Evolutionary conservation across 768 basidiomycete species (phyloP), one percentile per base, ranked within the genome.

Genomic region (Suillus lakei): DNA sequence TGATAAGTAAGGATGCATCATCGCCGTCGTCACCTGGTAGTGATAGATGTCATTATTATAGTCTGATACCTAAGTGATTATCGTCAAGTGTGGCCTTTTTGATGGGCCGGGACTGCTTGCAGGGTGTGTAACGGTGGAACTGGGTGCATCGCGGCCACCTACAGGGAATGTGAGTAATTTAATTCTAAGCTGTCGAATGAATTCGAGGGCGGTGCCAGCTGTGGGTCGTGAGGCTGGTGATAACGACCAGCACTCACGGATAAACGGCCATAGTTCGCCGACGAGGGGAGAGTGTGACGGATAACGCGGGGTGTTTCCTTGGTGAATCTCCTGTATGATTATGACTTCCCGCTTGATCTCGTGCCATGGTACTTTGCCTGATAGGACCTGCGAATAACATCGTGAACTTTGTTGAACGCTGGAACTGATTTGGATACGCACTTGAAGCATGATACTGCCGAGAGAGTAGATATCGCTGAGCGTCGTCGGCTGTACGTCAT

Each of bases 381-480:
- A 70, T 28, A 70, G 39, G 6, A 68, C 69, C 83, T 79, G 32
- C 15, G 28, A 9, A 4, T 4, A 26, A n/a, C 9, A 12, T 16
- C 16, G 18, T 59, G 16, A 41, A 28, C 38, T 18, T 59, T 10
- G 8, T 8, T 26, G 16, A 21, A 39, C 18, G n/a, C 26, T 59
- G 16, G 16, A 9, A 9, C 4, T 15, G 3, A 5, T 16, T 72
- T 61, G 43, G 16, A 21, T 73, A 62, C 65, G 26, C 66, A 44
- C 73, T 66, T 44, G 62, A 32, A 64, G 67, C 65, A 74, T 74
- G 43, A 78, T 68, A 61, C 74, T 76, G 26, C 72, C 55, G 16
- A 67, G 58, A 23, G 61, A 64, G 63, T 68, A 61, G 55, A 74
- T 60, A 39, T 70, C 46, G 39, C 64, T 54, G 53, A 69, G 68